phyloP scores from a whole-genome alignment of 805 yeast species.

The Ogataea nakhonphanomensis region DNA sequence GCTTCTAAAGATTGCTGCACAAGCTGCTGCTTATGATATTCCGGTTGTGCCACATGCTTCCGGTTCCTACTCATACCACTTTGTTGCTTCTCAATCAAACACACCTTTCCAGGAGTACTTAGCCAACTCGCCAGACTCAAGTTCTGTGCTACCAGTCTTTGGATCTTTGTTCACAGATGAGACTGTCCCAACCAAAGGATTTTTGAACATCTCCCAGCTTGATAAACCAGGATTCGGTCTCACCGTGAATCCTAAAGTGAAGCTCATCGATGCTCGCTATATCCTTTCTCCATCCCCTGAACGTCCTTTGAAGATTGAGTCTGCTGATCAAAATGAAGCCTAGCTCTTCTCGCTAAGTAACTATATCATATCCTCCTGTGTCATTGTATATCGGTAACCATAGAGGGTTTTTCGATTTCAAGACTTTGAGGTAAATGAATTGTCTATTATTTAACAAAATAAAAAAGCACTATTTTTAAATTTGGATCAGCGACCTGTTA shows the following conservation, averaged over 20 bases:
- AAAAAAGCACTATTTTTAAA: no score
- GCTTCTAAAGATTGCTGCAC: conserved; percentile 42
- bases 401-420: background rate
- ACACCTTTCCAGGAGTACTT: conserved; percentile 52
- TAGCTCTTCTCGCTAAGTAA: background rate
- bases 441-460: background rate
- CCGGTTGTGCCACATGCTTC: conserved; percentile 54
- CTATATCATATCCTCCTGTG: background rate
- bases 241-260: conserved; percentile 42
- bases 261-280: conserved; percentile 38
- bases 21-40: conserved; percentile 51
- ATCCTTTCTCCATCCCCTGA: conserved; percentile 40
- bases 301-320: conserved; percentile 29
- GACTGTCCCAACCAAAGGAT: conserved; percentile 45
- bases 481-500: no score
- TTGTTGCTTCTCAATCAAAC: conserved; percentile 45
- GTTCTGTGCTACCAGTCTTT: conserved; percentile 38
- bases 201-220: conserved; percentile 36
- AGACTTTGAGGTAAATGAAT: background rate
- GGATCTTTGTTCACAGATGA: conserved; percentile 45
- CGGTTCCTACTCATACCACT: conserved; percentile 52
- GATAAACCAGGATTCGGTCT: conserved; percentile 52
- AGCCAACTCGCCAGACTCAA: conserved; percentile 47
- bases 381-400: background rate
- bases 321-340: conserved; percentile 3